Evolutionary conservation across 2,329 filamentous ascomycete species (phyloP).

Genomic region (Xylaria sp.): DNA sequence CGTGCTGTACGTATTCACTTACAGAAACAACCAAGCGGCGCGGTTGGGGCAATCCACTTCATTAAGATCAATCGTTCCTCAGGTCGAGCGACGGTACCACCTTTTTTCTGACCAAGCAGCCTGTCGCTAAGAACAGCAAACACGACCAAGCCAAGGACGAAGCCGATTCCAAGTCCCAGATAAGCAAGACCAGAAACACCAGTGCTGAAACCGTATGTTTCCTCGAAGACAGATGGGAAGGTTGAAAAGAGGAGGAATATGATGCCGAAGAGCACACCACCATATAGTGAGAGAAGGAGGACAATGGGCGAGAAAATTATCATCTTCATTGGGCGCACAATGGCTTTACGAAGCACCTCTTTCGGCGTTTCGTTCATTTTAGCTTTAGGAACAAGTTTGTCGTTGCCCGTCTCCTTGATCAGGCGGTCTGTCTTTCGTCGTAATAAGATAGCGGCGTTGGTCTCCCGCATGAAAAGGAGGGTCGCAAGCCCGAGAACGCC

Average conservation of each 20-base stretch:
- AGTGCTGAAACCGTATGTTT: constrained; percentile 11
- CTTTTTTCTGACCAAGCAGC: constrained; percentile 10
- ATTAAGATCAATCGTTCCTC: constrained; percentile 23
- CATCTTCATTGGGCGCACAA: constrained; percentile 23
- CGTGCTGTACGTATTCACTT: too few species aligned
- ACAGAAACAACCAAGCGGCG: constrained; percentile 21
- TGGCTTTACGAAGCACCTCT: constrained; percentile 8
- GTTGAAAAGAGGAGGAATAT: constrained; percentile 24
- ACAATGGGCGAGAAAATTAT: constrained; percentile 23
- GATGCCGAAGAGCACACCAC: constrained; percentile 12
- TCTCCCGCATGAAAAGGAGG: constrained; percentile 21
- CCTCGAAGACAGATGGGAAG: constrained; percentile 21
- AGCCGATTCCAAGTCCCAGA: constrained; percentile 19
- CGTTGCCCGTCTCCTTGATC: constrained; percentile 22
- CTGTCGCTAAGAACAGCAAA: constrained; percentile 23
- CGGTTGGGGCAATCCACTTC: constrained; percentile 25
- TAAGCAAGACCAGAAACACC: constrained; percentile 20
- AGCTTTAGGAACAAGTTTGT: neutral
- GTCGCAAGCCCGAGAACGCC: neutral
- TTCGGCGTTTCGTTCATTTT: neutral
- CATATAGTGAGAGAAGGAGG: constrained; percentile 20
- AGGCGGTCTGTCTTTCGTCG: constrained; percentile 15
- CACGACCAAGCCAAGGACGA: constrained; percentile 11
- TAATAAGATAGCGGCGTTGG: constrained; percentile 9
- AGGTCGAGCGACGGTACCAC: constrained; percentile 1